Base-by-base conservation (phyloP, 345 rosid species). In the Bruguiera sexangula region DNA sequence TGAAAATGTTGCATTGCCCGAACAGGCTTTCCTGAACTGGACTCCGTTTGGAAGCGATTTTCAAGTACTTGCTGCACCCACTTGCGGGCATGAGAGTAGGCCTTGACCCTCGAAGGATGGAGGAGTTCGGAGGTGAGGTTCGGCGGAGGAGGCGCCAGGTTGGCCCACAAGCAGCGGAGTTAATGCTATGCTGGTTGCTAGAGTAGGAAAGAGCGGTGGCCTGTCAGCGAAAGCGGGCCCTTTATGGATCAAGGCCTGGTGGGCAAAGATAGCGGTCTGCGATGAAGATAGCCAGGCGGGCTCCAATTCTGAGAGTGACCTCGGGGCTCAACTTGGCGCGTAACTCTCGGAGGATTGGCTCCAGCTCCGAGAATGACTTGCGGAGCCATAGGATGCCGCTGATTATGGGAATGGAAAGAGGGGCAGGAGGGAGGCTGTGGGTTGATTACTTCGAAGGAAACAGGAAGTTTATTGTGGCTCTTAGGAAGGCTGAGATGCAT, bases 121-220 rank as follows among this genome's bases (percentile, higher is more conserved):
- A 63, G 78, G 39, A 75, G 69, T 37, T 69, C 61, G 0, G 73
- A 56, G 4, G 73, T 63, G 34, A 75, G 69, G 43, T 75, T 15
- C 78, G 69, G 52, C 66, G 73, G 36, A 75, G 78, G 53, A 63
- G 52, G n/a, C 73, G 73, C 78, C 73, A 69, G 7, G 46, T 69
- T 4, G 66, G 55, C 1, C 78, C 78, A 26, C 69, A 75, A 36
- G 18, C 18, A 1, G 78, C 30, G 0, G 69, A 3, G 50, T 2
- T 55, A 18, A 75, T 58, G 29, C 0, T 56, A 29, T 31, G 60
- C 29, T 63, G 61, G 29, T 75, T 63, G 58, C 57, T 2, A 7
- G 16, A 13, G 51, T 7, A 3, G 13, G 69, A 6, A 18, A 5
- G 4, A 22, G 55, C 67, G 6, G 24, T 2, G 68, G 68, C 6